phyloP scores from a whole-genome alignment of 371 early-diverging fungal species.

The Gilbertella persicaria region DNA sequence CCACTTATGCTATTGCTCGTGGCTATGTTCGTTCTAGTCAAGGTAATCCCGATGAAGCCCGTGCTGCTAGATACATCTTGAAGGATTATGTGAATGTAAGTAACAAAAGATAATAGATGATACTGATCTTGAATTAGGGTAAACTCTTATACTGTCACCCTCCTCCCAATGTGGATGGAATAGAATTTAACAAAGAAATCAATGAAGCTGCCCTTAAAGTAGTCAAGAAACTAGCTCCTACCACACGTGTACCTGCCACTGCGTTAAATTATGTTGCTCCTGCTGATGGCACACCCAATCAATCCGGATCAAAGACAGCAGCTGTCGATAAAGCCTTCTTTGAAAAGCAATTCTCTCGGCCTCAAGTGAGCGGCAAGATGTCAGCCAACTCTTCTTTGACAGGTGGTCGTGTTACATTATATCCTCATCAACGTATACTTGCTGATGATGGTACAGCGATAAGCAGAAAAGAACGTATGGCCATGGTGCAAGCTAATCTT shows the following conservation, averaged over 20 bases:
- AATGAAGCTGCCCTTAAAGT: slow-evolving; percentile 63
- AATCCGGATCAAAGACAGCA: slow-evolving; percentile 53
- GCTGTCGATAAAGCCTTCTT: slow-evolving; percentile 74
- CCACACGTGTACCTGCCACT: slow-evolving; percentile 51
- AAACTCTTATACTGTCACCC: slow-evolving; percentile 88
- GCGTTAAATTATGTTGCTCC: slow-evolving; percentile 63
- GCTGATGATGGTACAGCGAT: slow-evolving; percentile 54
- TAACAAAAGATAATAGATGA: background rate
- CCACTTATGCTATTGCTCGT: slow-evolving; percentile 84
- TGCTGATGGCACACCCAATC: slow-evolving; percentile 34
- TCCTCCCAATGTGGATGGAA: slow-evolving; percentile 65
- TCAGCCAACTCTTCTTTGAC: slow-evolving; percentile 31
- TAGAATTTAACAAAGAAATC: slow-evolving; percentile 78
- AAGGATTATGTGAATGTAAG: slow-evolving; percentile 94
- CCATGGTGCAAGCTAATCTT: slow-evolving; percentile 44
- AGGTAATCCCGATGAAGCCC: slow-evolving; percentile 97
- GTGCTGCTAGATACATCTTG: slow-evolving; percentile 92
- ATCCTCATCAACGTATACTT: slow-evolving; percentile 58
- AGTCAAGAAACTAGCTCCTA: slow-evolving; percentile 55
- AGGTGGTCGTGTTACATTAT: slow-evolving; percentile 61
- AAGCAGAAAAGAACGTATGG: slow-evolving; percentile 46
- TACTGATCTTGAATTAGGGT: slow-evolving; percentile 48
- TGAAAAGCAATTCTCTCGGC: slow-evolving; percentile 45
- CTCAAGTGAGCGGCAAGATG: slow-evolving; percentile 56
- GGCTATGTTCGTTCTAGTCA: slow-evolving; percentile 90